Conservation (phyloP, 345 rosid species). For the Odontarrhena argentea region DNA sequence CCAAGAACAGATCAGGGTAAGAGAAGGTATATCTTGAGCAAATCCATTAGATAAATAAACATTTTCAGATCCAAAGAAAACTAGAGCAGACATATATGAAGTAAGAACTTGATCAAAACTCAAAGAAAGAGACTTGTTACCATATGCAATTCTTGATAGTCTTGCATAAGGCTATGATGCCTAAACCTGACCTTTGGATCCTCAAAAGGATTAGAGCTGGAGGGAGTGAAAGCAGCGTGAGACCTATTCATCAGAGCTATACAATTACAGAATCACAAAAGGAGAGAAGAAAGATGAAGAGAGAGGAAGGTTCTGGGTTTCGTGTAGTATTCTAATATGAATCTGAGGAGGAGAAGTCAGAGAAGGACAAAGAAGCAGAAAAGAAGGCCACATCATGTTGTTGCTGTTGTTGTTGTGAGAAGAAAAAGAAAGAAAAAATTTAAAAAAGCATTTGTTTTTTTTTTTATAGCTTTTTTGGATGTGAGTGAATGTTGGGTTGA, state of each 20-base stretch:
- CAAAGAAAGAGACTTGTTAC: conserved; percentile 39
- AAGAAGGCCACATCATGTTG: conserved; percentile 46
- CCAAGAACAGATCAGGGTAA: conserved; percentile 28
- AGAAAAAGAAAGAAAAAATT: conserved; percentile 8
- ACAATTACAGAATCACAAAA: conserved; percentile 16
- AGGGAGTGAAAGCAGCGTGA: conserved; percentile 40
- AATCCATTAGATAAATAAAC: not conserved
- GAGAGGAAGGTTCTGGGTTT: conserved; percentile 42
- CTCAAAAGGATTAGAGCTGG: conserved; percentile 29
- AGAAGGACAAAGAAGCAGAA: conserved; percentile 43
- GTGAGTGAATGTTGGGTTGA: conserved; percentile 39
- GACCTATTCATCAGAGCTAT: conserved; percentile 46
- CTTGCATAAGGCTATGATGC: conserved; percentile 68
- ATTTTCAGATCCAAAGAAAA: conserved; percentile 47
- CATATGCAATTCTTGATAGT: conserved; percentile 56
- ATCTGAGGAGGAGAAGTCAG: conserved; percentile 39
- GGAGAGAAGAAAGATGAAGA: conserved; percentile 7
- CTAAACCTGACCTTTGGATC: conserved; percentile 54
- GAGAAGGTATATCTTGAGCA: conserved; percentile 12
- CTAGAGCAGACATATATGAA: conserved; percentile 28
- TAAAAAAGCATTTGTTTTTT: conserved; percentile 10
- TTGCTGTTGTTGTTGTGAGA: conserved; percentile 25
- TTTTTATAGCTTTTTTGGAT: conserved; percentile 19
- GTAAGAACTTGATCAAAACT: conserved; percentile 31
- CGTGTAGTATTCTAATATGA: conserved; percentile 34